These are phyloP conservation scores for Pleurotus giganteus DNA, from an alignment of 768 basidiomycete species.

Conservation along the genomic window DNA sequence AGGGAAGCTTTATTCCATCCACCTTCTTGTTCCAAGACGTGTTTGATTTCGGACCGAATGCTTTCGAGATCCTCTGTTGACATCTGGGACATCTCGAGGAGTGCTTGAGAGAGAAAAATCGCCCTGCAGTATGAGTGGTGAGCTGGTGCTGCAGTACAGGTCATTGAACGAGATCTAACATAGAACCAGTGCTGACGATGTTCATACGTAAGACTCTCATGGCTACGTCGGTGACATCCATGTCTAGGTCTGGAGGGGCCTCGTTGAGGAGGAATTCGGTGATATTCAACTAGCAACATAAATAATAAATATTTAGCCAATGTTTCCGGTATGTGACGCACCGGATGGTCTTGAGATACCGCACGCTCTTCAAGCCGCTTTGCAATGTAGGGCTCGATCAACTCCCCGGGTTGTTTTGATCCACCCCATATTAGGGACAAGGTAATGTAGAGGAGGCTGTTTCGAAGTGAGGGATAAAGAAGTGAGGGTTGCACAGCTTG, in stretches of 20 bases:
- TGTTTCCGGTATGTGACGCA: slow-evolving; percentile 13
- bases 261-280: slow-evolving; percentile 28
- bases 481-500: background rate
- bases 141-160: background rate
- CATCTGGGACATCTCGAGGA: slow-evolving; percentile 2
- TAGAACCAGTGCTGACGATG: slow-evolving; percentile 38
- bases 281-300: slow-evolving; percentile 19
- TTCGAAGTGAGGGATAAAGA: background rate
- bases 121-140: slow-evolving; percentile 8
- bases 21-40: slow-evolving; percentile 1
- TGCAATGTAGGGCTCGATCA: slow-evolving; percentile 28
- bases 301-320: background rate
- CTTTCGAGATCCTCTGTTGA: background rate
- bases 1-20: slow-evolving; percentile 11
- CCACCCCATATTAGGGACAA: slow-evolving; percentile 32
- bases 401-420: slow-evolving; percentile 26
- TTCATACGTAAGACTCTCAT: slow-evolving; percentile 37
- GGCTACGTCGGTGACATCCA: slow-evolving; percentile 26
- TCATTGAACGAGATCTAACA: slow-evolving; percentile 20
- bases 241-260: slow-evolving; percentile 26
- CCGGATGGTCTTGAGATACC: slow-evolving; percentile 22
- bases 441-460: slow-evolving; percentile 29
- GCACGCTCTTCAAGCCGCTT: slow-evolving; percentile 23
- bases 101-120: background rate
- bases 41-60: background rate